Percentiles rank a stretch among this genome's conserved stretches.
These are phyloP conservation scores for Tilletia horrida DNA, from an alignment of 1,284 basidiomycete genomes.

Conservation along the genomic window DNA sequence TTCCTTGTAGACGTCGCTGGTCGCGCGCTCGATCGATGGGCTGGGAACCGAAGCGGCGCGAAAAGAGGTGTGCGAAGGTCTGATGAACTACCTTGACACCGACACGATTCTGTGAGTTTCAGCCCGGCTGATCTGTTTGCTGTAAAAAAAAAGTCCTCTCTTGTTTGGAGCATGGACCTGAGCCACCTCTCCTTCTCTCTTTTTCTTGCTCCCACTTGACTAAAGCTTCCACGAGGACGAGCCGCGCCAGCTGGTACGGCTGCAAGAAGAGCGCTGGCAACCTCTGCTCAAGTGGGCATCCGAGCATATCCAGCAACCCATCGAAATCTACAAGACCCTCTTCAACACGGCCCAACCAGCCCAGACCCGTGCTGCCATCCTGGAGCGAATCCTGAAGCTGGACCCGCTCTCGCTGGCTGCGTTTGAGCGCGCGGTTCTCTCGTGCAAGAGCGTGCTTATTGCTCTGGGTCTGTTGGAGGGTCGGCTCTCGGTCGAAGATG, in stretches of 20 bases:
- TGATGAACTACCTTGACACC: constrained; percentile 86
- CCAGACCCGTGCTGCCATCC: constrained; percentile 20
- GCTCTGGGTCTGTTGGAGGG: constrained; percentile 77
- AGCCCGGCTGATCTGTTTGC: no score
- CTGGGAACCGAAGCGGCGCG: constrained; percentile 64
- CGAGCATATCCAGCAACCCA: constrained; percentile 61
- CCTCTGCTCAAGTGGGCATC: constrained; percentile 80
- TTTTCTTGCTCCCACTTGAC: no score
- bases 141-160: neutral
- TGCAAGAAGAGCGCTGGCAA: constrained; percentile 86
- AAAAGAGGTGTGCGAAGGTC: constrained; percentile 66
- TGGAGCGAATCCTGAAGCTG: constrained; percentile 18
- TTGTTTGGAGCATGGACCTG: no score
- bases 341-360: constrained; percentile 32
- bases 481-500: constrained; percentile 69
- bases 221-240: constrained; percentile 70
- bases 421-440: constrained; percentile 84
- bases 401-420: constrained; percentile 58
- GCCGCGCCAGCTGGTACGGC: constrained; percentile 69
- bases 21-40: constrained; percentile 81
- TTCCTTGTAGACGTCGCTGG: constrained; percentile 73
- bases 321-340: constrained; percentile 32
- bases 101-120: constrained; percentile 77
- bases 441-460: constrained; percentile 87
- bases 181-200: no score